Conservation (phyloP, 495 filamentous ascomycete genomes). For the Tetracladium setigerum region DNA sequence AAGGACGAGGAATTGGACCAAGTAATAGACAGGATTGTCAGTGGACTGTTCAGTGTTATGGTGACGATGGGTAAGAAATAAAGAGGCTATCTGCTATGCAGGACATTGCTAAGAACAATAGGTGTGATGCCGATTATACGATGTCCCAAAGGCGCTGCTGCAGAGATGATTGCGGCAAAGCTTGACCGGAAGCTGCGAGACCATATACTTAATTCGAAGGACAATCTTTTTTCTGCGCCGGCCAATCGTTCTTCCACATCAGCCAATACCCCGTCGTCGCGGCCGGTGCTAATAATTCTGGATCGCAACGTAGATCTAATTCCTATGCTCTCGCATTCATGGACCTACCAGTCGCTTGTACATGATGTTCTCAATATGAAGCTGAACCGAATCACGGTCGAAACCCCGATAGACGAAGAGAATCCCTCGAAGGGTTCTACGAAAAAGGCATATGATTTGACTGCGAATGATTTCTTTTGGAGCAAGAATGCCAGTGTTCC, state of each 20-base stretch:
- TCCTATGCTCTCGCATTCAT: constrained; percentile 98
- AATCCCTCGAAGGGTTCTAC: constrained; percentile 62
- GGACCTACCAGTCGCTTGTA: constrained; percentile 96
- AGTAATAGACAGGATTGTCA: constrained; percentile 84
- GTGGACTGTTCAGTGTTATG: constrained; percentile 89
- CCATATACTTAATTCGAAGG: constrained; percentile 94
- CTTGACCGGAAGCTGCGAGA: constrained; percentile 94
- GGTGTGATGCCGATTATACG: constrained; percentile 84
- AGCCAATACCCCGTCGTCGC: constrained; percentile 52
- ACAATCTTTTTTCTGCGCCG: constrained; percentile 74
- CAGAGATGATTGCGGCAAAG: constrained; percentile 89
- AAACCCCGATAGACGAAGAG: constrained; percentile 67
- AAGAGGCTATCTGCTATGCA: background rate
- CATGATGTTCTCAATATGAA: constrained; percentile 92
- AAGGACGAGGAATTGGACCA: constrained; percentile 84
- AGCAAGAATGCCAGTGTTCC: constrained; percentile 84
- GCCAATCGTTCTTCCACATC: constrained; percentile 37
- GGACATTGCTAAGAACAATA: constrained; percentile 34
- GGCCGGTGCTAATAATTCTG: constrained; percentile 81
- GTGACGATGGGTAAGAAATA: constrained; percentile 78
- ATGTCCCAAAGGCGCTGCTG: constrained; percentile 84
- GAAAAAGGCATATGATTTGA: constrained; percentile 86
- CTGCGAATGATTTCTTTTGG: constrained; percentile 95
- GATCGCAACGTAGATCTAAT: constrained; percentile 94
- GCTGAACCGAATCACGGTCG: constrained; percentile 93